Percentiles rank a stretch among this genome's conserved stretches.
These are phyloP conservation scores for Bacidia gigantensis DNA, from an alignment of 495 filamentous ascomycete genomes.

Conservation along the genomic window DNA sequence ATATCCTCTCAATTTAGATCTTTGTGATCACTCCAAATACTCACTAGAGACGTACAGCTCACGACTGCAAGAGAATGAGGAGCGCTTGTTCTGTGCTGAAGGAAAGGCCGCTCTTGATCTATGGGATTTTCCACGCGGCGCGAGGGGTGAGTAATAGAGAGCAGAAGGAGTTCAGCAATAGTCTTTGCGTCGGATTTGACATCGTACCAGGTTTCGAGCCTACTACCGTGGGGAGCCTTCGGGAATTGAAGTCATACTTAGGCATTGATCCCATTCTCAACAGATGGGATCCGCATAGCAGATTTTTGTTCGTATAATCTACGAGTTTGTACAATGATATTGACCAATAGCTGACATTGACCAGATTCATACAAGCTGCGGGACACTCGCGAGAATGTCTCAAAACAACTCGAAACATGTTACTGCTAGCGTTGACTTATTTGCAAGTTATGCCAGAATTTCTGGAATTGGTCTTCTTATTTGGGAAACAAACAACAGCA, in stretches of 20 bases:
- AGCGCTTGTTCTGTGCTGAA: neutral
- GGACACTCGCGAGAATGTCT: conserved; percentile 20
- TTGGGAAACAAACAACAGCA: conserved; percentile 22
- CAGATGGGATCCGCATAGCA: neutral
- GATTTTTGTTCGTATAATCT: conserved; percentile 1
- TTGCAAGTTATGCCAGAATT: conserved; percentile 32
- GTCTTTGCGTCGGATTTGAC: conserved; percentile 2
- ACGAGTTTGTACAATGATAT: too few relatives aligned
- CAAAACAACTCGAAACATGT: conserved; percentile 23
- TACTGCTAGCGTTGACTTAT: conserved; percentile 25
- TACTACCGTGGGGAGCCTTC: neutral
- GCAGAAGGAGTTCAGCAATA: conserved; percentile 22
- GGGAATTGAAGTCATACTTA: neutral
- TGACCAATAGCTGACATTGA: conserved; percentile 19
- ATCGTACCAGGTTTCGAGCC: neutral
- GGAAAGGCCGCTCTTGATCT: neutral
- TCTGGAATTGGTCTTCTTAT: conserved; percentile 30
- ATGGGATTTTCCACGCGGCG: neutral
- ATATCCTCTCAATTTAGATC: neutral
- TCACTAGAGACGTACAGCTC: neutral
- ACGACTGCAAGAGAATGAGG: neutral
- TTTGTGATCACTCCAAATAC: neutral
- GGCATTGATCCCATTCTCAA: neutral
- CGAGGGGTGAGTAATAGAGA: neutral
- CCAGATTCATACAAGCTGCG: conserved; percentile 27